phyloP scores from a whole-genome alignment of 2,329 filamentous ascomycete genomes.

The Sporothrix protearum region DNA sequence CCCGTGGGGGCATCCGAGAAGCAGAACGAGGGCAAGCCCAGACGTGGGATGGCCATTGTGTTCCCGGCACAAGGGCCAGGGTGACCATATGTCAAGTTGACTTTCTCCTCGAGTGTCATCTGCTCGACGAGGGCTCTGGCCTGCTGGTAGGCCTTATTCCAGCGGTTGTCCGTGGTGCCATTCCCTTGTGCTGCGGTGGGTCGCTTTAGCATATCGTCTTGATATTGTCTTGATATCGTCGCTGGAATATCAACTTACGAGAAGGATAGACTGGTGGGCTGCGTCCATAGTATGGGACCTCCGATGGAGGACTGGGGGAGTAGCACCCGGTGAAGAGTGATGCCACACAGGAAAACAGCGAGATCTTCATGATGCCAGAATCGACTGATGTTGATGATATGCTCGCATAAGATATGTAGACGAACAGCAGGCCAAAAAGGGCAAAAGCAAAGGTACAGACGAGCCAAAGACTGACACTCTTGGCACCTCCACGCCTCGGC shows the following conservation, averaged over 20 bases:
- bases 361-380: neutral
- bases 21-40: conserved; percentile 44
- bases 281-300: conserved; percentile 37
- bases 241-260: conserved; percentile 27
- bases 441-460: neutral
- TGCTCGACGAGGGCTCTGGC: conserved; percentile 38
- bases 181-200: conserved; percentile 31
- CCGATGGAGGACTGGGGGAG: conserved; percentile 21
- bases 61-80: conserved; percentile 36
- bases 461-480: neutral
- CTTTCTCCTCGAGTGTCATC: conserved; percentile 42
- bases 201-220: neutral
- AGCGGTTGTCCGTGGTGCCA: conserved; percentile 33
- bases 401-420: neutral
- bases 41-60: conserved; percentile 36
- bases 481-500: neutral
- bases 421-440: neutral
- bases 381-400: neutral
- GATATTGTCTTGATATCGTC: neutral
- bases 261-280: conserved; percentile 38
- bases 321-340: conserved; percentile 1
- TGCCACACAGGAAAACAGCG: neutral
- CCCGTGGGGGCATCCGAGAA: conserved; percentile 43
- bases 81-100: conserved; percentile 40
- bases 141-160: conserved; percentile 38